Evolutionary conservation across 2,329 filamentous ascomycete genomes (phyloP), one percentile per base, ranked within the genome.

Genomic region (Rutstroemia sp.): DNA sequence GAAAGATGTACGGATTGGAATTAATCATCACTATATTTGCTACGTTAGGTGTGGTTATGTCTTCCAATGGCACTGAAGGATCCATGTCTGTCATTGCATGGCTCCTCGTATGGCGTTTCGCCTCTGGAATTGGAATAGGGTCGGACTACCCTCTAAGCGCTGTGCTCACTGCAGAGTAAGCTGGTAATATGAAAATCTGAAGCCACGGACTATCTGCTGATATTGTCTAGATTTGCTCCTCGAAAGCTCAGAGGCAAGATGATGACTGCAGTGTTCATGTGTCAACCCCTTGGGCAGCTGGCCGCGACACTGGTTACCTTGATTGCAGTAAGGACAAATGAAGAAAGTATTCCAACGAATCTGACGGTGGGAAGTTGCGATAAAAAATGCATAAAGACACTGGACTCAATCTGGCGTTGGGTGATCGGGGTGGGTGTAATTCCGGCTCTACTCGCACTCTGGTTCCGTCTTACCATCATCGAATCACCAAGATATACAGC

Each of bases 211-310:
- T 14, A 51, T 25, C 21, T 8, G 7, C n/a, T 39, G 21, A 51
- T 23, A n/a, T 38, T 37, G 7, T 37, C 3, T 4, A 82, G 80
- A 64, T 92, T 92, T 67, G 87, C 88, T 6, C 89, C 87, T 3
- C 91, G 87, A 12, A 82, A 86, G 66, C 89, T 87, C 81, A 79
- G 89, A 64, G 88, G 87, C 57, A 87, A 83, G 58, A 92, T 92
- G 85, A 87, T 94, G 75, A 87, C 84, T 6, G 79, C 86, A 17
- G 88, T 92, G 48, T 92, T 92, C 67, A 86, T 87, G 48, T 92
- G 91, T 87, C 88, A 92, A 65, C 88, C 87, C 50, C 75, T 91
- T 30, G 88, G 88, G 19, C 87, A 92, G 65, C 80, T 92, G 51
- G 74, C 77, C 25, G 85, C 86, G 12, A 84, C 85, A 37, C 74